Percentiles rank a stretch among this genome's conserved stretches.
Evolutionary conservation across 2,329 filamentous ascomycete genomes (phyloP).

Genomic region (Hawksworthiomyces lignivorus): DNA sequence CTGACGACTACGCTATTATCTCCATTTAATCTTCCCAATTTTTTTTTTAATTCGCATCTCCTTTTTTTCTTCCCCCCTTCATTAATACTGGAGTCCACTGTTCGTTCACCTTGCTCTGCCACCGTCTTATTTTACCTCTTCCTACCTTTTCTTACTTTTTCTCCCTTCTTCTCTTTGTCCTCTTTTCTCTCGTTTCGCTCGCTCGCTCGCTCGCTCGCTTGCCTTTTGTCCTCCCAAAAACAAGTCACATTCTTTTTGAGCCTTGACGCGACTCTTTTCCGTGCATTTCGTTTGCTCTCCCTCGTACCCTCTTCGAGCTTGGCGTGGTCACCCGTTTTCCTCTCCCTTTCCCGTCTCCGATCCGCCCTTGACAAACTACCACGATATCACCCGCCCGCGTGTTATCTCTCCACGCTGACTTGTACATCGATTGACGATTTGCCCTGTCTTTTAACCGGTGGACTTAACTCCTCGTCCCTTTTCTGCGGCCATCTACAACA

Average conservation of each 20-base stretch:
- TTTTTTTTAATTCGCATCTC: constrained; percentile 8
- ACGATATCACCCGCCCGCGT: constrained; percentile 5
- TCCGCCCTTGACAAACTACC: not conserved
- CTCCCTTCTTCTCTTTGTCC: not conserved
- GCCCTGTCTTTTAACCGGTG: not conserved
- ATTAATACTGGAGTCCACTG: too few species aligned
- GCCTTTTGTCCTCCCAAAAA: too few species aligned
- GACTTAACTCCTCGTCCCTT: not conserved
- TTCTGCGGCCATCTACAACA: too few species aligned
- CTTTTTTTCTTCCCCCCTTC: constrained; percentile 4
- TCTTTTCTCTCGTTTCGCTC: not conserved
- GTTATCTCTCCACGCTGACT: too few species aligned
- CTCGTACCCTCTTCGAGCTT: not conserved
- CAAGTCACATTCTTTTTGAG: too few species aligned
- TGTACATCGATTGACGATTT: not conserved
- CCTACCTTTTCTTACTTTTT: constrained; percentile 1
- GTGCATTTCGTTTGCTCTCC: not conserved
- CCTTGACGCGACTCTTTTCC: not conserved
- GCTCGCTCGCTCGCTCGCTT: too few species aligned
- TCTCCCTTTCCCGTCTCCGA: not conserved
- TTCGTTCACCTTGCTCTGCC: not conserved
- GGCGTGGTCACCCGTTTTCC: not conserved
- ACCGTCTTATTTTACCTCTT: constrained; percentile 3
- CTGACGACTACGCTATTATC: not conserved
- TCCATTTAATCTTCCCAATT: too few species aligned